These are phyloP conservation scores for Komagataella phaffii DNA, from an alignment of 805 yeast species.

Conservation along the genomic window DNA sequence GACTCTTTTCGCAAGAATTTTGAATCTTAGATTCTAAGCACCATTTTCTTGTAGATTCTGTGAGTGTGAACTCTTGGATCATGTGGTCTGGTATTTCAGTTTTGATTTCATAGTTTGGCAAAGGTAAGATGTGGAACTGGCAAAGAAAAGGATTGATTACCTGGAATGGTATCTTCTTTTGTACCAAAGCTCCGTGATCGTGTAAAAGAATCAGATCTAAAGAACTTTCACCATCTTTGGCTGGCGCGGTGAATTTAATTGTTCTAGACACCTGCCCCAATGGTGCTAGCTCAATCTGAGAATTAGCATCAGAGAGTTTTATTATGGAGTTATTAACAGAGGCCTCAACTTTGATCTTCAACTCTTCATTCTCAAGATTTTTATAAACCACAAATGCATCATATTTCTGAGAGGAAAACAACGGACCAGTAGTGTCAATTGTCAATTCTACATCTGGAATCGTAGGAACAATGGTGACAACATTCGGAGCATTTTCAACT, in stretches of 20 bases:
- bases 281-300: neutral
- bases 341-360: neutral
- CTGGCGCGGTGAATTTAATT: neutral
- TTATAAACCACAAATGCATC: neutral
- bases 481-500: neutral
- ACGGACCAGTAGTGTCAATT: slow-evolving; percentile 1
- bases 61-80: neutral
- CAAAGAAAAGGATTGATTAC: neutral
- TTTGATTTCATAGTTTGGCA: neutral
- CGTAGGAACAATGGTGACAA: neutral
- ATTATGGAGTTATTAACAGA: neutral
- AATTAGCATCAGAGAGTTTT: neutral
- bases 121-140: neutral
- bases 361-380: neutral
- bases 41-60: neutral
- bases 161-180: neutral
- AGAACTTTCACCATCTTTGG: neutral
- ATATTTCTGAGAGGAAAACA: neutral
- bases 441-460: neutral
- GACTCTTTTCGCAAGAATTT: neutral
- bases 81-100: neutral
- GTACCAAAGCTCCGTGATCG: neutral
- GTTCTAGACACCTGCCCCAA: neutral
- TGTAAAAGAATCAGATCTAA: neutral
- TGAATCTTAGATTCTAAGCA: neutral